phyloP scores from a whole-genome alignment of 2,329 filamentous ascomycete genomes.

The Phialophora tarda region DNA sequence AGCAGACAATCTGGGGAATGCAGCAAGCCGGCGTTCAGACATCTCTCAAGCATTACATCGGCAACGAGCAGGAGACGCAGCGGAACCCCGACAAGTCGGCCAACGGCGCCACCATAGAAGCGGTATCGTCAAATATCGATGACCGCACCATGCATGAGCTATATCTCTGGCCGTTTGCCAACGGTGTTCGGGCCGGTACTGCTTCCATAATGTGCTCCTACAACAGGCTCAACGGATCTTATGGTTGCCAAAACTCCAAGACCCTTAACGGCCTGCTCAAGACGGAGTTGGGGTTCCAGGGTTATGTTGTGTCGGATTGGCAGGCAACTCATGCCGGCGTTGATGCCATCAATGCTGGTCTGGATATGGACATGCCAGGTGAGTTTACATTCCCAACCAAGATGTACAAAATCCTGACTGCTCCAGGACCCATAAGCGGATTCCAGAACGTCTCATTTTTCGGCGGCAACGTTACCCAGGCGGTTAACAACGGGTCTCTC shows the following conservation, averaged over 20 bases:
- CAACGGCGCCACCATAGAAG: conserved; percentile 54
- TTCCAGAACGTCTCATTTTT: conserved; percentile 42
- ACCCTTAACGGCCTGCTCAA: conserved; percentile 56
- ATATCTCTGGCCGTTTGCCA: conserved; percentile 79
- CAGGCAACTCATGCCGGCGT: conserved; percentile 53
- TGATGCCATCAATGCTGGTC: conserved; percentile 49
- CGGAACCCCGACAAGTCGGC: conserved; percentile 51
- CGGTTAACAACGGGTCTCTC: conserved; percentile 50
- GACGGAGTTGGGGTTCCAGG: conserved; percentile 58
- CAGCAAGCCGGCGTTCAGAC: conserved; percentile 53
- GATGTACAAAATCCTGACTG: not conserved
- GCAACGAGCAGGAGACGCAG: conserved; percentile 69
- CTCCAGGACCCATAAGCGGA: conserved; percentile 35
- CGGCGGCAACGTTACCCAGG: conserved; percentile 46
- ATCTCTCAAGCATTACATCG: conserved; percentile 56
- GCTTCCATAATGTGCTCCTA: conserved; percentile 57
- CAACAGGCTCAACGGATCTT: conserved; percentile 55
- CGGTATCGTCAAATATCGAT: conserved; percentile 64
- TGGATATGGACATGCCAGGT: conserved; percentile 56
- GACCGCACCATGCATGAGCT: conserved; percentile 77
- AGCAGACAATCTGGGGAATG: conserved; percentile 53
- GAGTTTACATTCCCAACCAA: conserved; percentile 3
- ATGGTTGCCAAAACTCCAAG: conserved; percentile 56
- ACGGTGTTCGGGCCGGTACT: conserved; percentile 71
- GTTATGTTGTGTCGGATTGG: conserved; percentile 55